These are phyloP conservation scores for Lentinula edodes DNA, from an alignment of 768 basidiomycete genomes.

Conservation along the genomic window DNA sequence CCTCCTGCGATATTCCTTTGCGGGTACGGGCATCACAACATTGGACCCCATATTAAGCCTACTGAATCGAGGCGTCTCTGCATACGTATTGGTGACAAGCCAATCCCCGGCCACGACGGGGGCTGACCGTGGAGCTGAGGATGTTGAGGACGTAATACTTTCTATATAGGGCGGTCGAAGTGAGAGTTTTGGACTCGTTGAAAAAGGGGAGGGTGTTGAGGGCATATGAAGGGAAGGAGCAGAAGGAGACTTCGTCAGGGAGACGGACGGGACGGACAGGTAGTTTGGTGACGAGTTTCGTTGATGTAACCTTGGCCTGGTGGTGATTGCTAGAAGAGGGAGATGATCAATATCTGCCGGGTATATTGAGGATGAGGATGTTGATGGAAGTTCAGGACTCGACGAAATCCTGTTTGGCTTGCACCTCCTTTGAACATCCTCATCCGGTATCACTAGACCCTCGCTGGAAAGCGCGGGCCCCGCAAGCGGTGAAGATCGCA, in stretches of 20 bases:
- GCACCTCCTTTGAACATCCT: not conserved
- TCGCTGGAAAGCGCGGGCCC: constrained; percentile 3
- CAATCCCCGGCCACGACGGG: not conserved
- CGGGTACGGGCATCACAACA: constrained; percentile 2
- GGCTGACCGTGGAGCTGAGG: not conserved
- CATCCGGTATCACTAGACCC: not conserved
- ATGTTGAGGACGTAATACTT: not conserved
- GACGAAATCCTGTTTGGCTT: constrained; percentile 3
- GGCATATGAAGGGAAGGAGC: not conserved
- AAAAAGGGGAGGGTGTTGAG: not conserved
- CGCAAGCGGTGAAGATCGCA: constrained; percentile 3
- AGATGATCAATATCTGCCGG: not conserved
- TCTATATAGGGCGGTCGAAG: not conserved
- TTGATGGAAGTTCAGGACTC: not conserved
- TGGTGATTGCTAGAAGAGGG: not conserved
- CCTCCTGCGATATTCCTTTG: constrained; percentile 2
- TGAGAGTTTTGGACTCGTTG: not conserved
- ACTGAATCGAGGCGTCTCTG: constrained; percentile 1
- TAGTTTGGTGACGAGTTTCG: not conserved
- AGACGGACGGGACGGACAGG: too few species aligned
- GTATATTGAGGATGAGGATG: not conserved
- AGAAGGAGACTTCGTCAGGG: not conserved
- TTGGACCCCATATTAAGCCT: not conserved
- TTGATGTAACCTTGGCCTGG: not conserved
- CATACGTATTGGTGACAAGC: not conserved